Evolutionary conservation across 1,139 yeast species (phyloP), one percentile per base, ranked within the genome.

Genomic region (Protomyces inouyei): DNA sequence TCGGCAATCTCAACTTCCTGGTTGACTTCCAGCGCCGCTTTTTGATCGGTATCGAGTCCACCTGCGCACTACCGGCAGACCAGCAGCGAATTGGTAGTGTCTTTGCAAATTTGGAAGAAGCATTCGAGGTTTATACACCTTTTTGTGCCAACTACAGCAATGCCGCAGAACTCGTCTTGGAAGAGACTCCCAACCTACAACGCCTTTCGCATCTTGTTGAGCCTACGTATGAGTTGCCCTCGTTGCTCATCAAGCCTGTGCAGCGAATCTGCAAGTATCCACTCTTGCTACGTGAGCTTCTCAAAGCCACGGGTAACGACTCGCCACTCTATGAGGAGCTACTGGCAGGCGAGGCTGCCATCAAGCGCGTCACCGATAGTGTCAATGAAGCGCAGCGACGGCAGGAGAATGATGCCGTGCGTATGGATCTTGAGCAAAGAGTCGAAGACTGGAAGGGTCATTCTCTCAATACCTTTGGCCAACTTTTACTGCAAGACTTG

Each of bases 391-490:
- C 96, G 12, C 97, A 92, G 76, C 83, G 99, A 75, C 81, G 91
- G 69, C 87, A 95, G 0, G 98, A 93, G 74, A 95, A 93, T 75
- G 83, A 85, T 55, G 88, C 85, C 66, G 82, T 84, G 56, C 80
- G 88, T 57, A 84, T 83, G 69, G 87, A 86, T 65, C 79, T 93
- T 55, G 80, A 82, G 64, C 88, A 84, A 52, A 81, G 93, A 67
- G 95, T 92, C 12, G 79, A 82, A 52, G 95, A 92, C 75, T 93
- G 98, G 98, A 84, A 92, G 70, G 98, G 97, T n/a, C 92, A 90
- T 75, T 85, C 85, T 68, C 78, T 88, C 61, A 82, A 81, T 67
- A 88, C 86, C 70, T 90, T 91, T 75, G 98, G 99, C 36, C 95
- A 88, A 67, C 80, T 93, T 65, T 76, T 92, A 60, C 85, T 85